phyloP scores from a whole-genome alignment of 108 stramenopile genomes.

The Pelagomonas calceolata region DNA sequence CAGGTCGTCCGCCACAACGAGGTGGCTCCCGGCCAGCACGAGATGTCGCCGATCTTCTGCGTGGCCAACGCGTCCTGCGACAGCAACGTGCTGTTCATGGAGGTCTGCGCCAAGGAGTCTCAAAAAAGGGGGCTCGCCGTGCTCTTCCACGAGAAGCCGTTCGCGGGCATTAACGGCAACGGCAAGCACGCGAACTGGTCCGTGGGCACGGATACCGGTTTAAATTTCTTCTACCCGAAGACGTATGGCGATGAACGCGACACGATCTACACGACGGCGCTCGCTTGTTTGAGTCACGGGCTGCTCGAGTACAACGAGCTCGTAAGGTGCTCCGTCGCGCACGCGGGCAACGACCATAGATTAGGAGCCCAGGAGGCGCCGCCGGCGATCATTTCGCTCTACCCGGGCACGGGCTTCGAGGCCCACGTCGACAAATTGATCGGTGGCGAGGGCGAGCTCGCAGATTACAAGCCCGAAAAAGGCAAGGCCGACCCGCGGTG shows the following conservation, averaged over 20 bases:
- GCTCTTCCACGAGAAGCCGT: constrained; percentile 30
- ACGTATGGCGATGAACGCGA: not conserved
- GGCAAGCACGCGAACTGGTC: constrained; percentile 32
- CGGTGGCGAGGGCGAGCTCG: constrained; percentile 1
- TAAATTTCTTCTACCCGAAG: constrained; percentile 16
- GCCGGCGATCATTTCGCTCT: constrained; percentile 25
- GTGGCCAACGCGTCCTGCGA: constrained; percentile 11
- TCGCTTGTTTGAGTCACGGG: constrained; percentile 15
- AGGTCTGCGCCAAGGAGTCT: constrained; percentile 23
- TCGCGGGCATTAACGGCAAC: constrained; percentile 24
- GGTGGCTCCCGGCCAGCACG: constrained; percentile 28
- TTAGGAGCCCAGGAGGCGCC: constrained; percentile 31
- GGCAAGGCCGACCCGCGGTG: not conserved
- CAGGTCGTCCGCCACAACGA: constrained; percentile 17
- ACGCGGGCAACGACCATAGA: constrained; percentile 28
- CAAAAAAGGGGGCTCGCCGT: constrained; percentile 6
- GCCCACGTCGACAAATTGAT: constrained; percentile 13
- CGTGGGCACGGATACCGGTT: constrained; percentile 5
- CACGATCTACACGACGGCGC: constrained; percentile 14
- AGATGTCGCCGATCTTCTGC: constrained; percentile 24
- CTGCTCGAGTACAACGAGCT: constrained; percentile 20
- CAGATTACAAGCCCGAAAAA: constrained; percentile 1
- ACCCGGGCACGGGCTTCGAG: constrained; percentile 15
- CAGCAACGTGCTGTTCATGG: constrained; percentile 21
- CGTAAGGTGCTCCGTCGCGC: constrained; percentile 15